A percentile compares a stretch with the other conserved stretches of the same genome.
These are phyloP conservation scores for Nepenthes alata DNA, from an alignment of 179 eudicot genomes.

Conservation along the genomic window DNA sequence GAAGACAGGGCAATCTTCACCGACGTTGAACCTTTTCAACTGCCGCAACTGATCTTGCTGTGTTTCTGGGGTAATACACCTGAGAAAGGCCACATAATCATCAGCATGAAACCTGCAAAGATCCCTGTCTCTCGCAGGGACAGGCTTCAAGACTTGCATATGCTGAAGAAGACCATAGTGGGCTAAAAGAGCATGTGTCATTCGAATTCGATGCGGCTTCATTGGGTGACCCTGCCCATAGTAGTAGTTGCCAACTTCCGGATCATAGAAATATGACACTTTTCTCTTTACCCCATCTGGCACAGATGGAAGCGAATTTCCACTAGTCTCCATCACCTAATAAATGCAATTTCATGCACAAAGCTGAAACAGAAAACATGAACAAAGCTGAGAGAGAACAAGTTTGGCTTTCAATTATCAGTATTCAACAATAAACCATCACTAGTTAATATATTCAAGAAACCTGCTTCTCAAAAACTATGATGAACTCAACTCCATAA, in stretches of 20 bases:
- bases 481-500: too few relatives aligned
- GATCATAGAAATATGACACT: conserved; percentile 60
- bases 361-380: background rate
- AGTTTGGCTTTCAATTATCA: too few relatives aligned
- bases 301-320: conserved; percentile 59
- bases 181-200: conserved; percentile 66
- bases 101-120: conserved; percentile 58
- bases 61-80: conserved; percentile 49
- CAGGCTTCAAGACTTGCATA: conserved; percentile 61
- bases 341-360: background rate
- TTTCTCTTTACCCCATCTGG: conserved; percentile 59
- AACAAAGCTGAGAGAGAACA: too few relatives aligned
- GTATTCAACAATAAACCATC: too few relatives aligned
- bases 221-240: conserved; percentile 76
- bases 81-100: conserved; percentile 47
- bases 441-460: too few relatives aligned
- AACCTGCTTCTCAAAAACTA: too few relatives aligned
- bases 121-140: conserved; percentile 53
- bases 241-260: conserved; percentile 68
- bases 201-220: conserved; percentile 68
- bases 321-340: conserved; percentile 41
- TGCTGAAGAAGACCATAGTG: conserved; percentile 64
- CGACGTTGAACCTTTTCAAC: conserved; percentile 54
- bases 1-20: conserved; percentile 63
- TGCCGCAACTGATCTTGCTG: conserved; percentile 56